Evolutionary conservation across 106 monocot genomes (phyloP), one percentile per base, ranked within the genome.

Genomic region (Allium sativum): DNA sequence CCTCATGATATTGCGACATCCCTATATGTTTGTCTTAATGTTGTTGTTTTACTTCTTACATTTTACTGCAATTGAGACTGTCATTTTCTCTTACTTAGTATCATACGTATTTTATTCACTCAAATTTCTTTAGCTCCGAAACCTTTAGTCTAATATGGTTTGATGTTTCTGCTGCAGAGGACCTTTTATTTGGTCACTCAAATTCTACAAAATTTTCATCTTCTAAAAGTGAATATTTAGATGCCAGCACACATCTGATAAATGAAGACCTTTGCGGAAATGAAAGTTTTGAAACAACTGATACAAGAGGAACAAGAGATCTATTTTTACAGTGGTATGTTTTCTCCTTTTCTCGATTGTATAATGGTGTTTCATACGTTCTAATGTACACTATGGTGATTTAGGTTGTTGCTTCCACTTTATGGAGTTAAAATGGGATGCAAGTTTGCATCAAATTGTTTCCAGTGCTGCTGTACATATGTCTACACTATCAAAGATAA

Each of bases 351-450:
- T 17, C n/a, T 44, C 44, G 41, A 31, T 5, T 31, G 31, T 5
- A 31, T 31, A 31, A 31, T 42, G 14, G 3, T 58, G 44, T 9
- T 22, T 46, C 17, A n/a, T 69, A 12, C 44, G 51, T 14, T 17
- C 18, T 61, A 11, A 31, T 72, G 55, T 60, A 48, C 10, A 48
- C 10, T 52, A 55, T 64, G 10, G 45, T 74, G 66, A 17, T 75
- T 14, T 74, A 89, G 84, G 74, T 73, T 78, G 52, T 58, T 52
- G 40, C 14, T 67, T 53, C 53, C 74, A 55, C 17, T 59, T 11
- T 45, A 47, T 58, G 67, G 63, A 22, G 31, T 80, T 14, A 75
- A 41, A 60, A 31, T 66, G n/a, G 77, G 72, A 52, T 64, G 55
- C 41, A 69, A 59, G 55, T 56, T 80, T 9, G 54, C 53, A 46